phyloP scores from a whole-genome alignment of 1,284 basidiomycete genomes.

The Stygiomarasmius scandens region DNA sequence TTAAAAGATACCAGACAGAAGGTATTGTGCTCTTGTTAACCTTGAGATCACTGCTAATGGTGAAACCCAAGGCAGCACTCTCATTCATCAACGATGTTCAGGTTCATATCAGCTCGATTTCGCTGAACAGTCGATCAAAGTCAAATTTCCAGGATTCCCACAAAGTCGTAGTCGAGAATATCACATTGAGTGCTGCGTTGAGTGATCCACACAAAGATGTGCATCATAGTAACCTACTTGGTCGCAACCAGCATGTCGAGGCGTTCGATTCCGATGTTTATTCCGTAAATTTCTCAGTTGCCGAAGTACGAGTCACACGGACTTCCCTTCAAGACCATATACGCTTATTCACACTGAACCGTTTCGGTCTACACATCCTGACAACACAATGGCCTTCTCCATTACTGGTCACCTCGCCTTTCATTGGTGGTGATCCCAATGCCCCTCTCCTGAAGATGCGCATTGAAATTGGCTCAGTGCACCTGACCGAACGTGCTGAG shows the following conservation, averaged over 20 bases:
- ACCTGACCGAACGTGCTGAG: slow-evolving; percentile 55
- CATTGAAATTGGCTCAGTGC: slow-evolving; percentile 47
- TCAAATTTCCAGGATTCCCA: slow-evolving; percentile 32
- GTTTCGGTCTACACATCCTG: slow-evolving; percentile 45
- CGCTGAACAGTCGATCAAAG: slow-evolving; percentile 32
- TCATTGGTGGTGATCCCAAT: slow-evolving; percentile 61
- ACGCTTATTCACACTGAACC: slow-evolving; percentile 49
- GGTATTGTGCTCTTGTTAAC: slow-evolving; percentile 28
- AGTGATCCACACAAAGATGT: slow-evolving; percentile 48
- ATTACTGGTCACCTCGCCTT: slow-evolving; percentile 50
- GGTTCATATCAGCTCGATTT: slow-evolving; percentile 39
- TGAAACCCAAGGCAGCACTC: slow-evolving; percentile 37
- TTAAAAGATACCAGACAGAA: slow-evolving; percentile 38
- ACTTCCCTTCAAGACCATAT: slow-evolving; percentile 37
- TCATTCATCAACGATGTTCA: slow-evolving; percentile 36
- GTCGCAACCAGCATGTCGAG: slow-evolving; percentile 37
- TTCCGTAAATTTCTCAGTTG: slow-evolving; percentile 41
- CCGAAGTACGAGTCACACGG: slow-evolving; percentile 40
- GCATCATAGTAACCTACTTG: slow-evolving; percentile 57
- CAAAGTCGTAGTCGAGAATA: slow-evolving; percentile 41
- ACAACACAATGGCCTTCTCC: slow-evolving; percentile 63
- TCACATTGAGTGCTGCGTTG: slow-evolving; percentile 41
- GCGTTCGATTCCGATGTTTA: slow-evolving; percentile 50
- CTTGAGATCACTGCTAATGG: not conserved
- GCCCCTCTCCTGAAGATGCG: slow-evolving; percentile 57